Percentiles rank a stretch among this genome's conserved stretches.
Evolutionary conservation across 129 eudicot species (phyloP).

Genomic region (Escallonia rubra): DNA sequence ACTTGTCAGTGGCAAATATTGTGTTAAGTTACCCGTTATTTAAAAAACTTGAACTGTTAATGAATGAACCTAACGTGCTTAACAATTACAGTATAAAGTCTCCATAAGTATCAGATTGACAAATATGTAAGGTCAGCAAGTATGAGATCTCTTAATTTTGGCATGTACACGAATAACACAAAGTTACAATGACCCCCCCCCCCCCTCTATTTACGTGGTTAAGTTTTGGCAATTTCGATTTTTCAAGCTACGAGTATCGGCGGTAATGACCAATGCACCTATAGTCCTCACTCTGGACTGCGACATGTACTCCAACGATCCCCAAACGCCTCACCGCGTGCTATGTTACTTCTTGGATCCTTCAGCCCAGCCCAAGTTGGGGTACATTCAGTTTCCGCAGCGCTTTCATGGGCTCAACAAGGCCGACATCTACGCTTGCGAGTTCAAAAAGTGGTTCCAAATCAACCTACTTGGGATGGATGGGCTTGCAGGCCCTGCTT

Average conservation of each 20-base stretch:
- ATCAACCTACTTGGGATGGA: conserved; percentile 62
- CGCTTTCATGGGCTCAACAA: conserved; percentile 62
- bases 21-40: no score
- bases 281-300: conserved; percentile 61
- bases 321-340: conserved; percentile 42
- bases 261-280: conserved; percentile 60
- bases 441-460: conserved; percentile 40
- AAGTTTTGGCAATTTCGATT: not conserved
- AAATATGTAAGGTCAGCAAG: no score
- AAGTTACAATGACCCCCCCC: no score
- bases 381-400: conserved; percentile 66
- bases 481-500: conserved; percentile 69
- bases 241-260: conserved; percentile 73
- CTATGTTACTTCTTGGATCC: conserved; percentile 56
- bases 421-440: conserved; percentile 65
- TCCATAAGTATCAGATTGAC: no score
- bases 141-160: no score
- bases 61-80: no score
- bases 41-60: no score
- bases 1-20: no score
- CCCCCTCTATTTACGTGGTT: no score
- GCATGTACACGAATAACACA: no score
- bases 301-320: conserved; percentile 88
- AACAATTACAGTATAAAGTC: no score
- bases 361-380: conserved; percentile 31